Base-by-base conservation (phyloP, 768 basidiomycete species). In the Phanerodontia chrysosporium region DNA sequence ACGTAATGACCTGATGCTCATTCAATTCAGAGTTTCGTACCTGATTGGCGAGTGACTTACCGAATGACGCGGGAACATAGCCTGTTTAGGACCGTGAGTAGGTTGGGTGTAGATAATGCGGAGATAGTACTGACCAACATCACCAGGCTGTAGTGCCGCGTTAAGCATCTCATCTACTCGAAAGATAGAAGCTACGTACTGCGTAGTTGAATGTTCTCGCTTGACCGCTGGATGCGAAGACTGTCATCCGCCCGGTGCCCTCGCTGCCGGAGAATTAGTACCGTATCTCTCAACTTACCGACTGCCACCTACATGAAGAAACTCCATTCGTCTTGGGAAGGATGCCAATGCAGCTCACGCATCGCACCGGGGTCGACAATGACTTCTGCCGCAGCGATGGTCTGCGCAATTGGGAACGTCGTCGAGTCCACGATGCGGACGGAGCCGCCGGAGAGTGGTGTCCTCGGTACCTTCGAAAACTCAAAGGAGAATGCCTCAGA, bases 351-450 rank as follows among this genome's bases (percentile, higher is more conserved):
- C 13, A 58, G 5, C 24, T 52, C 81, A 81, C 83, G 76, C 72
- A 85, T 78, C 2, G 80, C 85, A 14, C 81, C 84, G 29, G 75
- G 77, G 46, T 84, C 77, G 29, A 86, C 76, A 1, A 69, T 74
- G 7, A 86, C 80, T 56, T 85, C 82, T 3, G 77, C 85, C 2
- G 76, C 80, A 22, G 80, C 77, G 32, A 86, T 78, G 1, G 78
- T 84, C 35, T 77, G 71, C 6, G 85, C 68, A 6, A 78, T 80
- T 25, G 71, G 72, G 69, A 87, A 87, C 3, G 78, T 76, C 27
- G 70, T 69, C 0, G 78, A 76, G 64, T 87, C 85, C 6, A 83
- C 74, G 8, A 85, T 74, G 64, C 84, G 84, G 61, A 82, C 76
- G 1, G 78, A 72, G 8, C 86, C 86, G 25, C 84, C 85, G n/a